Base-by-base conservation (phyloP, 106 monocot genomes). In the Hemerocallis citrina region DNA sequence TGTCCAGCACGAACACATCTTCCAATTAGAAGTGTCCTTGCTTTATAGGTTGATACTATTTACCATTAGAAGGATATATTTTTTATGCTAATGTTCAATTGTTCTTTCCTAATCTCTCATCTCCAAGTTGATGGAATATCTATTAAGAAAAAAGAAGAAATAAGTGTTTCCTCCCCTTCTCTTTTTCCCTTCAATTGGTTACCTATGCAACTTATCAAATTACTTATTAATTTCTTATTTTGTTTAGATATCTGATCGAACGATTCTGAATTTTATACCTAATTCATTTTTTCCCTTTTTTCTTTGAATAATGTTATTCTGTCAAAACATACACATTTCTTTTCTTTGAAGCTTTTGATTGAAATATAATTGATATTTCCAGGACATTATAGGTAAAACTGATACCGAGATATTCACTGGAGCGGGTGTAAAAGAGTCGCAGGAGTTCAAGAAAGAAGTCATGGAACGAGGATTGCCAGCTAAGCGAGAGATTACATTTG, bases 331-430 rank as follows among this genome's bases (percentile, higher is more conserved):
- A 57, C n/a, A 0, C 10, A 7, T 47, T 5, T 39, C 41, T 24
- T 48, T 5, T 39, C 41, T 24, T 48, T 57, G 3, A 46, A 54
- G 24, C 40, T 46, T 46, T 51, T 79, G 69, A 70, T 66, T 34
- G 17, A 21, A 59, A 36, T 57, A 21, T 44, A 31, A 57, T 67
- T 65, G 30, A 54, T 49, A n/a, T 70, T 77, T 69, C 46, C 75
- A 88, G 88, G 88, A 88, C 47, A 77, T 88, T 63, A 88, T 88
- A 73, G 88, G 88, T 64, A 88, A 88, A 74, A 88, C 82, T 32
- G 88, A 88, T 67, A 62, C 61, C 2, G 88, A 88, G 56, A 88
- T 88, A 59, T 79, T 83, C 52, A 60, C 62, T 45, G 88, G 83
- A 59, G 66, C 45, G 22, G 88, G 88, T 33, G 76, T 83, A 28